phyloP scores from a whole-genome alignment of 495 filamentous ascomycete genomes.

The Penicillium canariense region DNA sequence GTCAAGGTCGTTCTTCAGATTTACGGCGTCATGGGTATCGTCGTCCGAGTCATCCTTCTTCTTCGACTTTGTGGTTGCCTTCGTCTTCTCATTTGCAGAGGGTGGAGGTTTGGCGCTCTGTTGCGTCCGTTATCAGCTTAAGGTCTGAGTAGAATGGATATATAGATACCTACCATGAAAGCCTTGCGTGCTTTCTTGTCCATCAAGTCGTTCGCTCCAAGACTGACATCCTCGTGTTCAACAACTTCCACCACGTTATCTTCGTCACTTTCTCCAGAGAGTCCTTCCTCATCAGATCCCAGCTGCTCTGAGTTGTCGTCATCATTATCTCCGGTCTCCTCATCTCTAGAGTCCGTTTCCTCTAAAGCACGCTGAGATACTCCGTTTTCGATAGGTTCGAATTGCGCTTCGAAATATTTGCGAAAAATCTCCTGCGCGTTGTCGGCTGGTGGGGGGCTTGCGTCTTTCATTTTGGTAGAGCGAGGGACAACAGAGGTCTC shows the following conservation, averaged over 20 bases:
- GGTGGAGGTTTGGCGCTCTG: slow-evolving; percentile 51
- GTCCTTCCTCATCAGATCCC: slow-evolving; percentile 60
- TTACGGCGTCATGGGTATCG: slow-evolving; percentile 50
- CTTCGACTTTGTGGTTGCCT: slow-evolving; percentile 29
- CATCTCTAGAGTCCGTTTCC: slow-evolving; percentile 20
- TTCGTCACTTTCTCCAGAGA: slow-evolving; percentile 49
- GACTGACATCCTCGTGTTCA: slow-evolving; percentile 51
- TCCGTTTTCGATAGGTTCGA: slow-evolving; percentile 60
- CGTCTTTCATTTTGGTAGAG: slow-evolving; percentile 17
- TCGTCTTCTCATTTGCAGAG: slow-evolving; percentile 34
- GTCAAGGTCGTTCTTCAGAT: slow-evolving; percentile 88
- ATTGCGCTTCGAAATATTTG: slow-evolving; percentile 83
- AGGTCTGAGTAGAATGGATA: not conserved
- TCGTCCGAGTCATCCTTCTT: slow-evolving; percentile 50
- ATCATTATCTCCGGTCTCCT: slow-evolving; percentile 29
- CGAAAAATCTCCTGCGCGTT: slow-evolving; percentile 59
- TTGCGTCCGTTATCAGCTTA: slow-evolving; percentile 13
- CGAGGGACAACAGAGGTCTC: slow-evolving; percentile 36
- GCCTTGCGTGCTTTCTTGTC: slow-evolving; percentile 70
- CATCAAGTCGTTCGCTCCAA: slow-evolving; percentile 36
- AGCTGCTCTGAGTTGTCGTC: slow-evolving; percentile 28
- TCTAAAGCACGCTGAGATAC: slow-evolving; percentile 15
- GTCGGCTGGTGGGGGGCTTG: slow-evolving; percentile 21
- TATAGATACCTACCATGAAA: slow-evolving; percentile 61
- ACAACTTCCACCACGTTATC: slow-evolving; percentile 57